These are phyloP conservation scores for Cucurbita ficifolia DNA, from an alignment of 306 rosid species.

Conservation along the genomic window DNA sequence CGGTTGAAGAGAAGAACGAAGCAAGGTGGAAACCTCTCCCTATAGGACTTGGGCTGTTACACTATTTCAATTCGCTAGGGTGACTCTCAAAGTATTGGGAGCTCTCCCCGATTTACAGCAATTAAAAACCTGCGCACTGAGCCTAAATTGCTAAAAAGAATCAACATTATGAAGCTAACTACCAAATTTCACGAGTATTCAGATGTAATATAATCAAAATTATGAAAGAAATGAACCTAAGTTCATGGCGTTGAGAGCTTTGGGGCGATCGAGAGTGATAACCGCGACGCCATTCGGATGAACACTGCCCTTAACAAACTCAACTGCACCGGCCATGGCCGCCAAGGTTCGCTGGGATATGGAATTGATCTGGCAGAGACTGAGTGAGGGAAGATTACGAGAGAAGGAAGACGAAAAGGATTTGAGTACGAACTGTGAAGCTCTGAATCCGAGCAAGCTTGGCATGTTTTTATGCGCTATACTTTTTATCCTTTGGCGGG, in stretches of 20 bases:
- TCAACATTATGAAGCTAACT: neutral
- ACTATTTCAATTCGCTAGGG: no score
- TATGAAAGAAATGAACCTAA: conserved; percentile 29
- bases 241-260: conserved; percentile 97
- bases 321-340: conserved; percentile 55
- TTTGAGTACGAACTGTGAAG: conserved; percentile 18
- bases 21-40: no score
- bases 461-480: conserved; percentile 15
- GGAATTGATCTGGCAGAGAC: conserved; percentile 13
- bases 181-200: neutral
- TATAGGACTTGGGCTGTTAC: no score
- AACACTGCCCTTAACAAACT: conserved; percentile 62
- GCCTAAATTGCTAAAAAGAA: neutral
- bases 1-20: no score
- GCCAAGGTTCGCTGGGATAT: conserved; percentile 34
- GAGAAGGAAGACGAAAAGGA: conserved; percentile 5
- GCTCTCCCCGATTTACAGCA: neutral
- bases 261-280: conserved; percentile 91
- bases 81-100: no score
- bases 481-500: neutral
- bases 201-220: neutral
- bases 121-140: neutral
- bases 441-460: conserved; percentile 28
- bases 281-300: conserved; percentile 79
- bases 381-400: conserved; percentile 9